phyloP scores from a whole-genome alignment of 306 rosid species.

The Corylus avellana region DNA sequence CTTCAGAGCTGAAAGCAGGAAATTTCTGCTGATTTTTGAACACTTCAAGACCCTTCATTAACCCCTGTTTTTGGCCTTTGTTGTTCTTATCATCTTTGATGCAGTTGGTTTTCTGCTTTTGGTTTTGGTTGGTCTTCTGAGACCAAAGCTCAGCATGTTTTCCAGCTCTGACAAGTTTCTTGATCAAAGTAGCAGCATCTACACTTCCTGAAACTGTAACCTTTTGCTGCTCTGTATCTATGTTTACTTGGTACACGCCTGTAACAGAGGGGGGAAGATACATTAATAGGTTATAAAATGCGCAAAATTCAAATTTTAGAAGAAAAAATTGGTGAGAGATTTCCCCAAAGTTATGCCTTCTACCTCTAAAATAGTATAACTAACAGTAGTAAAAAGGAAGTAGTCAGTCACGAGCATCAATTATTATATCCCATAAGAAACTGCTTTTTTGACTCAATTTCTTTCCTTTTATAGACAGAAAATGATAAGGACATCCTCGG shows the following conservation, averaged over 20 bases:
- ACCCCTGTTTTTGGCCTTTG: constrained; percentile 53
- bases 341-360: neutral
- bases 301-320: neutral
- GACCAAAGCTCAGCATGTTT: constrained; percentile 84
- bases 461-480: neutral
- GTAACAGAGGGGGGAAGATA: neutral
- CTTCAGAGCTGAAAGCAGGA: constrained; percentile 53
- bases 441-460: neutral
- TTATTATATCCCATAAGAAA: neutral
- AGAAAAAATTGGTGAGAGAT: neutral
- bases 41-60: constrained; percentile 52
- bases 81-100: constrained; percentile 53
- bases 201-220: constrained; percentile 82
- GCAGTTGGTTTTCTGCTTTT: constrained; percentile 59
- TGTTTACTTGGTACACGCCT: constrained; percentile 84
- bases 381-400: too few relatives aligned
- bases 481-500: neutral
- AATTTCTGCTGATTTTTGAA: constrained; percentile 57
- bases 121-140: constrained; percentile 56
- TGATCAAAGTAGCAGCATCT: constrained; percentile 71
- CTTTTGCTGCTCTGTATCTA: constrained; percentile 81
- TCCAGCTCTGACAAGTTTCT: constrained; percentile 72
- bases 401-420: neutral
- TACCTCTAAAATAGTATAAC: neutral
- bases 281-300: neutral